Conservation (phyloP, 306 rosid species). For the Cucumis sativus region Cucumber_9930_V3 NC_026656.2:12408001-12408500, state of each 20-base stretch:
- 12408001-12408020: conserved; percentile 41
- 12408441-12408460: too few relatives aligned
- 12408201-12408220: conserved; percentile 51
- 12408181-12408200: conserved; percentile 51
- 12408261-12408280: neutral
- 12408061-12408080: conserved; percentile 20
- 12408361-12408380: too few relatives aligned
- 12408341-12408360: too few relatives aligned
- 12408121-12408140: neutral
- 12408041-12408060: conserved; percentile 34
- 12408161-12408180: conserved; percentile 34
- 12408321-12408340: too few relatives aligned
- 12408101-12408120: neutral
- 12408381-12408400: neutral
- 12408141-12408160: conserved; percentile 34
- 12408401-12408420: too few relatives aligned
- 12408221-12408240: conserved; percentile 39
- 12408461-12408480: too few relatives aligned
- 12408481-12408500: too few relatives aligned
- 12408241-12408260: conserved; percentile 1
- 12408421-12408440: neutral
- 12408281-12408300: neutral
- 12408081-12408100: neutral
- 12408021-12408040: conserved; percentile 39
- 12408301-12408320: neutral